Evolutionary conservation across 2,329 filamentous ascomycete genomes (phyloP), one percentile per base, ranked within the genome.

Genomic region (Xylariaceae sp.): DNA sequence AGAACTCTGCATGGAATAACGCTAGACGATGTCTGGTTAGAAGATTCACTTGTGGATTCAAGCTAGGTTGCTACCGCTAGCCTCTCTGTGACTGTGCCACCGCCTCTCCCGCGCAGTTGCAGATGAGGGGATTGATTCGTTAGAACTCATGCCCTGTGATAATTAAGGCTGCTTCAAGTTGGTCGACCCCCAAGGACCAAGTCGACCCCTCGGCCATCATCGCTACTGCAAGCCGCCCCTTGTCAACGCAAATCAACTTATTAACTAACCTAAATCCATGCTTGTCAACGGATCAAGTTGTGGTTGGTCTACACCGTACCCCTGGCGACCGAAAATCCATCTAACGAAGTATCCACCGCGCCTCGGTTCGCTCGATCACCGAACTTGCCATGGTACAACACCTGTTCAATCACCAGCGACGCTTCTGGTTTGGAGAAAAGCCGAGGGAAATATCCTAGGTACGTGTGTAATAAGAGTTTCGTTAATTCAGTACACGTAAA

Each of bases 1-100:
- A 68, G 71, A 73, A 73, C 64, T 56, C 63, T 72, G 68, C 68
- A 71, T 65, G 59, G 71, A 73, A 72, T 57, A 44, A 49, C 52
- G 52, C 62, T 64, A 60, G 48, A 50, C 59, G 51, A 48, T 42
- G 57, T 56, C 29, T 18, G 12, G 32, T 37, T 37, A 37, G 14
- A 16, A 37, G 32, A 16, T 37, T 37, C 23, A 26, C 23, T 26
- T 26, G 23, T 26, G 23, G 23, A 26, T 26, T 26, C 12, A 37
- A 14, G 32, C 32, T 37, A 47, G 44, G 16, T 43, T 20, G 40
- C 37, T 29, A 40, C 20, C 43, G 29, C 29, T 18, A 23, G 37
- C 43, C 45, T 62, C 54, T 48, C 19, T 40, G 40, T 16, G 46
- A 48, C 7, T 21, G n/a, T 51, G 54, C 51, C 46, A 55, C 53